Evolutionary conservation across 768 basidiomycete species (phyloP).

Genomic region (Termitomyces sp.): DNA sequence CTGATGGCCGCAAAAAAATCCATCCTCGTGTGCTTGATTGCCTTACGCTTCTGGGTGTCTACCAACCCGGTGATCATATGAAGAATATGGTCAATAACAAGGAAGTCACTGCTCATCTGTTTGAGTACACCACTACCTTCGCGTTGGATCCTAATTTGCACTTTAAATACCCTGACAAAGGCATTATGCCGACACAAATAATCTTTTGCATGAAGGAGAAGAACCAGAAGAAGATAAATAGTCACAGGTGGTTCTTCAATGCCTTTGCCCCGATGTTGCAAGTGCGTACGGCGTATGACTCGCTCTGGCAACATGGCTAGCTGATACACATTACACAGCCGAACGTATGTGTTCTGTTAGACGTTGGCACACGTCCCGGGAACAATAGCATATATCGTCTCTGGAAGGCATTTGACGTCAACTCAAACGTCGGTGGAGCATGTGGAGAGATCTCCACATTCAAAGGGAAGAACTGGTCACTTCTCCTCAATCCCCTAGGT

Average conservation of each 20-base stretch:
- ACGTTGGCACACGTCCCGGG: constrained; percentile 90
- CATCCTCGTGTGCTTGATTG: constrained; percentile 86
- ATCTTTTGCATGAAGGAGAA: constrained; percentile 90
- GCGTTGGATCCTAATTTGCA: constrained; percentile 74
- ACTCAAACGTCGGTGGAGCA: constrained; percentile 90
- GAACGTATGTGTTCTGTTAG: constrained; percentile 88
- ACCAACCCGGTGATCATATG: constrained; percentile 54
- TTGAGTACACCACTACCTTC: constrained; percentile 85
- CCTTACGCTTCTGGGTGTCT: constrained; percentile 88
- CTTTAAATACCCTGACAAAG: constrained; percentile 87
- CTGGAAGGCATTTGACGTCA: constrained; percentile 93
- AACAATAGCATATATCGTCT: constrained; percentile 88
- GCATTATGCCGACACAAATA: constrained; percentile 91
- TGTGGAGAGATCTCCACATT: constrained; percentile 96
- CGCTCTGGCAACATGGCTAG: not conserved
- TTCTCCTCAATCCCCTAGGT: constrained; percentile 82
- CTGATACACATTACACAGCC: constrained; percentile 41
- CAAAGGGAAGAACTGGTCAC: constrained; percentile 86
- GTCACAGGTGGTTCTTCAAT: constrained; percentile 97
- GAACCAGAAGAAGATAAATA: constrained; percentile 97
- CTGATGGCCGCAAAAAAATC: constrained; percentile 78
- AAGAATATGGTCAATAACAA: constrained; percentile 64
- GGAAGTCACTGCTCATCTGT: constrained; percentile 55
- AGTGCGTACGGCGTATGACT: constrained; percentile 33
- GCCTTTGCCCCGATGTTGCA: constrained; percentile 82